A percentile compares a stretch with the other conserved stretches of the same genome.
Conservation (phyloP, 2,329 filamentous ascomycete genomes). For the Didymella pinodella region DNA sequence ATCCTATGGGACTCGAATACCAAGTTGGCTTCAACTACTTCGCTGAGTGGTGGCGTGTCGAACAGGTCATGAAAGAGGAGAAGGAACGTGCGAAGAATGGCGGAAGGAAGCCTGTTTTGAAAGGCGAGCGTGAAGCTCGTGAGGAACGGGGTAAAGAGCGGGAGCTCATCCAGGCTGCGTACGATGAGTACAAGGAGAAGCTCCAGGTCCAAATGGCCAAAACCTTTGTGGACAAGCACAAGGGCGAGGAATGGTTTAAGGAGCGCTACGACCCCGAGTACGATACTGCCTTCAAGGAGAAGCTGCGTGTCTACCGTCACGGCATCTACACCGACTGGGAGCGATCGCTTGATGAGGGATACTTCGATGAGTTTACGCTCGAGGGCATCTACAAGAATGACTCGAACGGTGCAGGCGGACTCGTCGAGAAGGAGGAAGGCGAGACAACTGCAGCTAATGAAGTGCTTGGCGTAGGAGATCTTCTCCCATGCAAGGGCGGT, state of each 20-base stretch:
- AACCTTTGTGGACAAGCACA: slow-evolving; percentile 88
- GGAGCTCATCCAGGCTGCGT: slow-evolving; percentile 75
- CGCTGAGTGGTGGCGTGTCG: slow-evolving; percentile 84
- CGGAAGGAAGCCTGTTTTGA: slow-evolving; percentile 69
- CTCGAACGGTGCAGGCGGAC: slow-evolving; percentile 82
- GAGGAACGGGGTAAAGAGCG: slow-evolving; percentile 83
- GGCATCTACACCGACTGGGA: slow-evolving; percentile 87
- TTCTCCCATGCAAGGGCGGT: slow-evolving; percentile 82
- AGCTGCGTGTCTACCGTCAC: slow-evolving; percentile 81
- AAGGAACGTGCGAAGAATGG: slow-evolving; percentile 75
- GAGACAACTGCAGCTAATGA: slow-evolving; percentile 92
- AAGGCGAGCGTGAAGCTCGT: slow-evolving; percentile 69
- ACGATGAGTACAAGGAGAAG: slow-evolving; percentile 71
- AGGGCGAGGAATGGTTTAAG: slow-evolving; percentile 96
- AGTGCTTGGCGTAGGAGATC: slow-evolving; percentile 88
- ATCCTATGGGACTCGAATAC: slow-evolving; percentile 76
- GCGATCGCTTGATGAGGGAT: slow-evolving; percentile 80
- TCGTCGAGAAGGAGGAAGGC: slow-evolving; percentile 93
- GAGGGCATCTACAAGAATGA: slow-evolving; percentile 95
- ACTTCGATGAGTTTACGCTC: slow-evolving; percentile 92
- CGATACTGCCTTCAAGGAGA: slow-evolving; percentile 74
- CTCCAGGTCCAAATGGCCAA: slow-evolving; percentile 79
- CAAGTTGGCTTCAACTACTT: slow-evolving; percentile 88
- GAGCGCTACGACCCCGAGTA: slow-evolving; percentile 91
- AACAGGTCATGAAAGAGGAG: slow-evolving; percentile 83